Evolutionary conservation across 75 land plant species (phyloP).

Genomic region (Sequoia sempervirens): DNA sequence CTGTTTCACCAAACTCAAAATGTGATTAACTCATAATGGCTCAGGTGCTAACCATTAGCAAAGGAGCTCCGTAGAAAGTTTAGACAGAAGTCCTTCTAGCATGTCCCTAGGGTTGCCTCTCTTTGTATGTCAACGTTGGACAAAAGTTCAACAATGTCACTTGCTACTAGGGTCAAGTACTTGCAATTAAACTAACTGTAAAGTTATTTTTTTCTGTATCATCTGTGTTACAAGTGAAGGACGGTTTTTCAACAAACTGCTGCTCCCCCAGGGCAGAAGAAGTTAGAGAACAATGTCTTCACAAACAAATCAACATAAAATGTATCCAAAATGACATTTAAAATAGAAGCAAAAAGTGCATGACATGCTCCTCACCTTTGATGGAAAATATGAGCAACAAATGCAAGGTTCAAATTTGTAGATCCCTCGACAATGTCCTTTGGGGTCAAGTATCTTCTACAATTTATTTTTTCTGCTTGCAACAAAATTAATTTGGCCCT

Average conservation of each 20-base stretch:
- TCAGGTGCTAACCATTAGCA: not conserved
- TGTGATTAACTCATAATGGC: not conserved
- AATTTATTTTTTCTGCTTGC: conserved; percentile 90
- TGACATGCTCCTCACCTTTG: conserved; percentile 52
- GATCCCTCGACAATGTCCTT: conserved; percentile 97
- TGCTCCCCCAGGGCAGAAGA: not conserved
- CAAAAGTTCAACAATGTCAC: not conserved
- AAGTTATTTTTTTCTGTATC: not conserved
- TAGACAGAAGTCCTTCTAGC: not conserved
- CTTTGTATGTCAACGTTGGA: not conserved
- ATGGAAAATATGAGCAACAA: conserved; percentile 95
- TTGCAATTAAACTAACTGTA: not conserved
- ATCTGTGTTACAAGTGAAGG: not conserved
- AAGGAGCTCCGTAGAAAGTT: not conserved
- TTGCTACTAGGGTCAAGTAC: not conserved
- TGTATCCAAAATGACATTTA: not conserved
- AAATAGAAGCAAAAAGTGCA: not conserved
- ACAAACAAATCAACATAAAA: conserved; percentile 6
- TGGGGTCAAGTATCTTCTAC: conserved; percentile 83
- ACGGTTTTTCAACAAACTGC: not conserved
- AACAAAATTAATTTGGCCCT: conserved; percentile 80
- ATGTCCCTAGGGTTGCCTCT: not conserved
- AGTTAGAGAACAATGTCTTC: not conserved
- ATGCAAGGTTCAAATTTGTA: conserved; percentile 92
- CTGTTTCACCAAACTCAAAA: not conserved